These are phyloP conservation scores for Nymphaea colorata DNA, from an alignment of 164 flowering plant species.

Conservation along the genomic window DNA sequence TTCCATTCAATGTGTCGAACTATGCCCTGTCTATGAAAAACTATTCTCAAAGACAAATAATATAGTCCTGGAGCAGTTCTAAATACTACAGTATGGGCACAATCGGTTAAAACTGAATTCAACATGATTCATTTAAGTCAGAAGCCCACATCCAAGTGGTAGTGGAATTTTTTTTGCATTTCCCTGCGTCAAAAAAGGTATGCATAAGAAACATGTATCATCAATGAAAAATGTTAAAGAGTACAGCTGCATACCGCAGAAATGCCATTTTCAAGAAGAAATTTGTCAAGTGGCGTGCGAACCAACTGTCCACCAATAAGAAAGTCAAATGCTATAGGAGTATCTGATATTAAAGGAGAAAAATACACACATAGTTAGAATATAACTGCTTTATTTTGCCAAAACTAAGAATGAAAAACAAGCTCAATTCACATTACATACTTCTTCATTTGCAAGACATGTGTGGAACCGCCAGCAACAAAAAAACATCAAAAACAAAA, in stretches of 20 bases:
- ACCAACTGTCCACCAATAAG: constrained; percentile 75
- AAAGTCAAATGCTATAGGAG: constrained; percentile 61
- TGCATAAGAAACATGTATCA: neutral
- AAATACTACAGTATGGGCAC: too few species aligned
- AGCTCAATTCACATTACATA: too few species aligned
- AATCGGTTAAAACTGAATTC: too few species aligned
- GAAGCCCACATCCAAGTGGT: too few species aligned
- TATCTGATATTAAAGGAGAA: neutral
- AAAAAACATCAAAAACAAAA: neutral
- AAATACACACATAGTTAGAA: neutral
- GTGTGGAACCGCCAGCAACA: neutral
- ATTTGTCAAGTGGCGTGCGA: constrained; percentile 77
- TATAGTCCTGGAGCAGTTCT: too few species aligned
- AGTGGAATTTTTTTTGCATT: too few species aligned
- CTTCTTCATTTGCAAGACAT: too few species aligned
- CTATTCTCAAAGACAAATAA: too few species aligned
- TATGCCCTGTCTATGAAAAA: too few species aligned
- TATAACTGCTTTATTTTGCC: neutral
- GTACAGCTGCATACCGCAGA: constrained; percentile 48
- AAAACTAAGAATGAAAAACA: neutral
- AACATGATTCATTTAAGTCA: too few species aligned
- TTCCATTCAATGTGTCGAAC: too few species aligned
- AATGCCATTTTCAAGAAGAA: constrained; percentile 86
- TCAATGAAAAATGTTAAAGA: neutral
- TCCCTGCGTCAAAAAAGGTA: neutral